Conservation (phyloP, 2,329 filamentous ascomycete genomes). For the Tolypocladium tundrense region DNA sequence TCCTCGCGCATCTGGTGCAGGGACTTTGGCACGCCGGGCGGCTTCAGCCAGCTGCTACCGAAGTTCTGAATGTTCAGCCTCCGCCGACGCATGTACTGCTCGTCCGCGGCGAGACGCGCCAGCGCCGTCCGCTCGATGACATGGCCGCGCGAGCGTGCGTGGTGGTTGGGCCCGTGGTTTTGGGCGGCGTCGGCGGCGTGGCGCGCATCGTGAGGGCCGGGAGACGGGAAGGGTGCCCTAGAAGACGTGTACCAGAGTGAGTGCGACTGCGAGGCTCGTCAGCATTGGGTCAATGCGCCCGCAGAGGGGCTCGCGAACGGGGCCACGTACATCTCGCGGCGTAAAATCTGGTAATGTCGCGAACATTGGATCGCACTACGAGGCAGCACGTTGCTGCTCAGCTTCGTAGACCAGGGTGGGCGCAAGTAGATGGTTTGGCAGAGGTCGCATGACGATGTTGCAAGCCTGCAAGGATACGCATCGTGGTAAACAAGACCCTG, state of each 20-base stretch:
- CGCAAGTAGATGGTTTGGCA: background rate
- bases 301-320: no score
- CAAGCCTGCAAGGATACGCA: background rate
- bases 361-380: constrained; percentile 35
- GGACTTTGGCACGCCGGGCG: constrained; percentile 80
- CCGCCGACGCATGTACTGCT: constrained; percentile 64
- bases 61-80: constrained; percentile 78
- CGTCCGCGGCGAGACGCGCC: constrained; percentile 62
- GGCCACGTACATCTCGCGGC: constrained; percentile 55
- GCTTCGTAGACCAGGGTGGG: background rate
- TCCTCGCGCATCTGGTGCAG: constrained; percentile 86
- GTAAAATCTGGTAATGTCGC: constrained; percentile 56
- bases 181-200: constrained; percentile 16
- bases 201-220: constrained; percentile 21
- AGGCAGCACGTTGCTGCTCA: background rate
- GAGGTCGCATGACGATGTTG: background rate
- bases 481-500: background rate
- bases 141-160: constrained; percentile 29
- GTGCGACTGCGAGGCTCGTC: constrained; percentile 45
- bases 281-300: background rate
- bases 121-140: constrained; percentile 51
- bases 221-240: constrained; percentile 33
- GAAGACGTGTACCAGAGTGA: constrained; percentile 64
- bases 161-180: constrained; percentile 18
- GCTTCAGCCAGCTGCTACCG: constrained; percentile 81